These are phyloP conservation scores for Pilasporangium apinafurcum DNA, from an alignment of 352 stramenopile genomes.

Conservation along the genomic window DNA sequence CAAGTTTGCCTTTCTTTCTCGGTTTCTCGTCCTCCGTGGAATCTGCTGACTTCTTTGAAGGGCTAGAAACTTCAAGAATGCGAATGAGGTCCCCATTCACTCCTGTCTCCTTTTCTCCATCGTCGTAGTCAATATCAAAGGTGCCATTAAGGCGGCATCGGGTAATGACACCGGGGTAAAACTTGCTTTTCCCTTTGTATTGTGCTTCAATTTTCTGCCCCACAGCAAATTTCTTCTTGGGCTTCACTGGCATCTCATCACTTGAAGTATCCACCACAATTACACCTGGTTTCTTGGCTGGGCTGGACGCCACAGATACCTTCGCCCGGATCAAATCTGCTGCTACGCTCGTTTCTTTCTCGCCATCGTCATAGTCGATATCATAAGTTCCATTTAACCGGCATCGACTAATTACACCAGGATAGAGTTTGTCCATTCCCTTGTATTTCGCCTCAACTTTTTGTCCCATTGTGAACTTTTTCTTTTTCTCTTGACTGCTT, in stretches of 20 bases:
- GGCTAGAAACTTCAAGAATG: no score
- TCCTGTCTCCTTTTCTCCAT: constrained; percentile 21
- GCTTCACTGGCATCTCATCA: not conserved
- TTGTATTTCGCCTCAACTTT: constrained; percentile 32
- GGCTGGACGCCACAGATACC: no score
- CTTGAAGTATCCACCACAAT: no score
- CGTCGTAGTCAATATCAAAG: constrained; percentile 73
- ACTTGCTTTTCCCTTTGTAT: constrained; percentile 53
- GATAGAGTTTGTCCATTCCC: constrained; percentile 49
- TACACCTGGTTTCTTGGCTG: no score
- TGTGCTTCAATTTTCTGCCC: constrained; percentile 15
- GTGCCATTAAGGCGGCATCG: constrained; percentile 39
- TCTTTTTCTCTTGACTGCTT: not conserved
- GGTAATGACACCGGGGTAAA: constrained; percentile 52
- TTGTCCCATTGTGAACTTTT: constrained; percentile 11
- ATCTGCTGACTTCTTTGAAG: constrained; percentile 3
- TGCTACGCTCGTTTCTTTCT: constrained; percentile 5
- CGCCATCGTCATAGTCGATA: constrained; percentile 68
- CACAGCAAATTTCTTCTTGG: constrained; percentile 7
- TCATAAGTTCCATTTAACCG: constrained; percentile 59
- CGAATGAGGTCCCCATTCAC: no score
- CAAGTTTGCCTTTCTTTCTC: constrained; percentile 2
- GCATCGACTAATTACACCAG: constrained; percentile 36
- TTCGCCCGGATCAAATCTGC: no score
- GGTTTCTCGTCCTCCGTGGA: constrained; percentile 7